Conservation (phyloP, 495 filamentous ascomycete genomes). For the Hypoxylon lienhwacheense region DNA sequence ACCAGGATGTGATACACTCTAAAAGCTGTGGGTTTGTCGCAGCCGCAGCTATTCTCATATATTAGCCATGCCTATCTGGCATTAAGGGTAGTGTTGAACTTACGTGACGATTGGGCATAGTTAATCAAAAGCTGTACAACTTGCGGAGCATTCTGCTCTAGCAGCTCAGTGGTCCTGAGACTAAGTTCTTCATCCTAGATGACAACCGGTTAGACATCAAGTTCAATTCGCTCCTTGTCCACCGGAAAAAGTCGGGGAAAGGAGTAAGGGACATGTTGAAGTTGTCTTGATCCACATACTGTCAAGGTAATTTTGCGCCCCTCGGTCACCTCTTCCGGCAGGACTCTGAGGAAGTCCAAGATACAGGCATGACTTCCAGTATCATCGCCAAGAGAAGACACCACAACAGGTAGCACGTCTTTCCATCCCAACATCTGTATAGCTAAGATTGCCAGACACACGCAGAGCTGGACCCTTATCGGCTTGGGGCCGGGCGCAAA, state of each 20-base stretch:
- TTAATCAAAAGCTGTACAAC: slow-evolving; percentile 83
- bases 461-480: slow-evolving; percentile 90
- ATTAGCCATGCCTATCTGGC: slow-evolving; percentile 22
- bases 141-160: slow-evolving; percentile 84
- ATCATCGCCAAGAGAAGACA: slow-evolving; percentile 73
- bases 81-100: slow-evolving; percentile 34
- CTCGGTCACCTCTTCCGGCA: slow-evolving; percentile 98
- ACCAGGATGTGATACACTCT: slow-evolving; percentile 95
- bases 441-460: slow-evolving; percentile 89
- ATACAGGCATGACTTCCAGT: slow-evolving; percentile 78
- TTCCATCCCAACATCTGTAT: slow-evolving; percentile 98
- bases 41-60: slow-evolving; percentile 54
- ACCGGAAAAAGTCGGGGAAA: slow-evolving; percentile 42
- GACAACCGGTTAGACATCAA: slow-evolving; percentile 55
- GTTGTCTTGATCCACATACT: slow-evolving; percentile 72
- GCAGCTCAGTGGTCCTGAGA: slow-evolving; percentile 77
- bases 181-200: slow-evolving; percentile 89
- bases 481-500: slow-evolving; percentile 85
- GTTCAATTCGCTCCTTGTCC: slow-evolving; percentile 49
- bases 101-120: slow-evolving; percentile 89
- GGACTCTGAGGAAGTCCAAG: slow-evolving; percentile 91
- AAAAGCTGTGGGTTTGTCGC: slow-evolving; percentile 87
- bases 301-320: slow-evolving; percentile 97
- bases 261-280: slow-evolving; percentile 50
- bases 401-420: slow-evolving; percentile 81